Percentiles rank a stretch among this genome's conserved stretches.
Evolutionary conservation across 2,329 filamentous ascomycete genomes (phyloP).

Genomic region (Exophiala aquamarina): DNA sequence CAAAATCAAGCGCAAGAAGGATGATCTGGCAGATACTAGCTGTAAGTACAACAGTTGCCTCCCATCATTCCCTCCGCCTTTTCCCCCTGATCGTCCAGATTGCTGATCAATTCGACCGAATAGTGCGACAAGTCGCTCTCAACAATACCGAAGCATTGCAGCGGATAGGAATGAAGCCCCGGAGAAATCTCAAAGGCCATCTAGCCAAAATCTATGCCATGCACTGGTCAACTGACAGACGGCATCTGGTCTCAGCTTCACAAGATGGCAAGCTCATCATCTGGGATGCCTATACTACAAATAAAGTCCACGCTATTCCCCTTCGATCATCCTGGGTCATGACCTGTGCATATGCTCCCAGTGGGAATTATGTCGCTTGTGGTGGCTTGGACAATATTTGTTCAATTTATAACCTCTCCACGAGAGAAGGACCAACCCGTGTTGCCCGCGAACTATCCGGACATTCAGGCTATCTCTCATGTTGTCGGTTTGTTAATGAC

Average conservation of each 20-base stretch:
- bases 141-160: constrained; percentile 90
- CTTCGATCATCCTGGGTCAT: constrained; percentile 99
- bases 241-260: constrained; percentile 95
- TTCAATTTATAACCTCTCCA: constrained; percentile 98
- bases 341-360: constrained; percentile 98
- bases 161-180: constrained; percentile 94
- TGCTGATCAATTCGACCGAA: constrained; percentile 30
- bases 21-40: constrained; percentile 96
- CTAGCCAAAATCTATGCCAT: constrained; percentile 99
- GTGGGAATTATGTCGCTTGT: constrained; percentile 96
- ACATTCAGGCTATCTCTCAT: constrained; percentile 94
- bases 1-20: constrained; percentile 99
- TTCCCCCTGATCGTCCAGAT: constrained; percentile 8
- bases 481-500: constrained; percentile 99
- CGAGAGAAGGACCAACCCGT: constrained; percentile 92
- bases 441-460: constrained; percentile 94
- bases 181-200: constrained; percentile 95
- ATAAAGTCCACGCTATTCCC: constrained; percentile 98
- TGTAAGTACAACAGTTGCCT: constrained; percentile 60
- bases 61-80: background rate
- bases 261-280: constrained; percentile 99
- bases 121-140: constrained; percentile 89
- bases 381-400: constrained; percentile 99
- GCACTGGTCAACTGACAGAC: constrained; percentile 99
- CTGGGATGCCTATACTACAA: constrained; percentile 99